Percentiles rank a stretch among this genome's conserved stretches.
Conservation (phyloP, 345 rosid species). For the Cardiospermum halicacabum region DNA sequence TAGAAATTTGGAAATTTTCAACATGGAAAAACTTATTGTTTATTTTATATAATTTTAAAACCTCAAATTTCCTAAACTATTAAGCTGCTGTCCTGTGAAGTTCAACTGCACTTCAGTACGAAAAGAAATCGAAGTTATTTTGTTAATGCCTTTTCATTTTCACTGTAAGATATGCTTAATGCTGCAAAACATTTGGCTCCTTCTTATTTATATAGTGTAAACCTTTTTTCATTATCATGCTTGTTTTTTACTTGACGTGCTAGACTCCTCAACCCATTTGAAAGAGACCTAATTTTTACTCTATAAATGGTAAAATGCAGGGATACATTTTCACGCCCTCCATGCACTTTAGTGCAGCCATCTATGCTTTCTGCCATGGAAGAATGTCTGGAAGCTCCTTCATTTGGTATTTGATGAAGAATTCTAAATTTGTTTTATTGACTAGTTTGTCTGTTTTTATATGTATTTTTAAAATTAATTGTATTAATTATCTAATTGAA, state of each 20-base stretch:
- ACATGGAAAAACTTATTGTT: background rate
- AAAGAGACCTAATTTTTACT: background rate
- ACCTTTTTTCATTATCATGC: no score
- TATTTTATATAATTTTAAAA: background rate
- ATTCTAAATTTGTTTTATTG: background rate
- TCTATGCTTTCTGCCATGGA: conserved; percentile 54
- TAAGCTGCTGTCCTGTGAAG: background rate
- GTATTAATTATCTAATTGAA: background rate
- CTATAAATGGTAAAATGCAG: conserved; percentile 45
- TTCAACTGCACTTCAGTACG: background rate
- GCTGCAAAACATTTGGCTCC: background rate
- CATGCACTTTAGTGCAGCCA: conserved; percentile 91
- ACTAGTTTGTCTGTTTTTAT: background rate
- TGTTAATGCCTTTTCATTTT: background rate
- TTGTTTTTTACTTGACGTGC: background rate
- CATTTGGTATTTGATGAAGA: conserved; percentile 56
- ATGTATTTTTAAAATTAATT: background rate
- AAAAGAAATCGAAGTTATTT: background rate
- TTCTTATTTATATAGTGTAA: no score
- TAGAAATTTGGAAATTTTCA: background rate
- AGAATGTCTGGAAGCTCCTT: conserved; percentile 48
- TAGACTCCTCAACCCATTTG: background rate
- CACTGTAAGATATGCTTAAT: background rate
- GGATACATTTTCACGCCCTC: conserved; percentile 83
- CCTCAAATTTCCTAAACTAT: background rate